Evolutionary conservation across 2,329 filamentous ascomycete species (phyloP).

Genomic region (Exophiala sp.): DNA sequence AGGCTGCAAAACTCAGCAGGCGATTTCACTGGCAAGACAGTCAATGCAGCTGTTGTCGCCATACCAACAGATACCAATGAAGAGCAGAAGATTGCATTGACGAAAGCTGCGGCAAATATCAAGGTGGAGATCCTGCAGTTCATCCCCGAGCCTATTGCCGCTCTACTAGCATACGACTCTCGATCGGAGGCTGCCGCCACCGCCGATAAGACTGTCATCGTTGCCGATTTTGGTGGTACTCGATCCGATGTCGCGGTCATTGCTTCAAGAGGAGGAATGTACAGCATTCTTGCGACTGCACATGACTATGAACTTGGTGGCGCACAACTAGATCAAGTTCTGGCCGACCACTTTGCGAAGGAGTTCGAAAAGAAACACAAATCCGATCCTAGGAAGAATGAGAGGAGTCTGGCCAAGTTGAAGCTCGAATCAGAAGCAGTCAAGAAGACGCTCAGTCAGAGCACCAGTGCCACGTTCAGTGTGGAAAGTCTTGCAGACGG

Average conservation of each 20-base stretch:
- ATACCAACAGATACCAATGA: slow-evolving; percentile 92
- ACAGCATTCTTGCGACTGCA: slow-evolving; percentile 86
- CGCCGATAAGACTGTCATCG: slow-evolving; percentile 87
- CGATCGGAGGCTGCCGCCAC: slow-evolving; percentile 67
- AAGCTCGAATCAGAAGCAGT: slow-evolving; percentile 85
- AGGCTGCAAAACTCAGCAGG: slow-evolving; percentile 78
- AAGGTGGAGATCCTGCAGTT: slow-evolving; percentile 88
- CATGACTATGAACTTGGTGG: slow-evolving; percentile 96
- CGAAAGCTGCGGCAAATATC: slow-evolving; percentile 72
- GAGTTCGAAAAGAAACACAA: slow-evolving; percentile 98
- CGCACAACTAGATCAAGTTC: slow-evolving; percentile 77
- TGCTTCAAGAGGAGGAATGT: slow-evolving; percentile 89
- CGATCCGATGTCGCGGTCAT: slow-evolving; percentile 88
- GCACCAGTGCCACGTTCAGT: slow-evolving; percentile 83
- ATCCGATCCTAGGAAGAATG: slow-evolving; percentile 78
- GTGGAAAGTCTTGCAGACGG: slow-evolving; percentile 88
- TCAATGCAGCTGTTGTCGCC: slow-evolving; percentile 92
- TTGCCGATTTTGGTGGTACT: slow-evolving; percentile 89
- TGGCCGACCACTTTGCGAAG: slow-evolving; percentile 96
- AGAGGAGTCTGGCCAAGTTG: slow-evolving; percentile 82
- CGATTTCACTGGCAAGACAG: slow-evolving; percentile 87
- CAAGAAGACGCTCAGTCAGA: slow-evolving; percentile 87
- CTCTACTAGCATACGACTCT: slow-evolving; percentile 87
- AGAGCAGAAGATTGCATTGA: slow-evolving; percentile 77
- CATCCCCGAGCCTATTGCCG: slow-evolving; percentile 85